Conservation (phyloP, 2,329 filamentous ascomycete genomes). For the Hymenoscyphus fraxineus region DNA sequence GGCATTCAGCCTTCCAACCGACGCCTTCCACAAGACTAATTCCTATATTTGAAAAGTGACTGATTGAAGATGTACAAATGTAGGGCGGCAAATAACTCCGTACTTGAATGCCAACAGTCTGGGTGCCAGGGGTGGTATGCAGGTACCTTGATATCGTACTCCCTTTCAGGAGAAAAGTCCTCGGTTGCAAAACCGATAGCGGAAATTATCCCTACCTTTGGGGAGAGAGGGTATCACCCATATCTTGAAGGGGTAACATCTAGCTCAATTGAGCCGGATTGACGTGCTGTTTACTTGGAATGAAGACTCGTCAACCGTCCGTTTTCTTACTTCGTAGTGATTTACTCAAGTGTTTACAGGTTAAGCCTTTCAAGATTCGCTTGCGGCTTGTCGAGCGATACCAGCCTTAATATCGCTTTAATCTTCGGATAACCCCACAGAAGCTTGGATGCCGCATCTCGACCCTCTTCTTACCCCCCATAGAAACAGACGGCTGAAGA, state of each 20-base stretch:
- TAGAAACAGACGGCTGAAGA: not conserved
- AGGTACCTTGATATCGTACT: constrained; percentile 19
- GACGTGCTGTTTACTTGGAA: not conserved
- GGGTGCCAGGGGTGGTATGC: constrained; percentile 11
- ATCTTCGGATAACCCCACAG: not conserved
- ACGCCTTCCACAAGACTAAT: not conserved
- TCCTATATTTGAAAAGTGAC: not conserved
- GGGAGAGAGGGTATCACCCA: not conserved
- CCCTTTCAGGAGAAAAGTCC: constrained; percentile 13
- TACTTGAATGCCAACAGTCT: not conserved
- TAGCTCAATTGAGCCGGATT: not conserved
- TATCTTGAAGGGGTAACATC: not conserved
- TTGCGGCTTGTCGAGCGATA: not conserved
- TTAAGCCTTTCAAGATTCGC: not conserved
- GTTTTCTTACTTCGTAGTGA: not conserved
- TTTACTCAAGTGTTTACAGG: not conserved
- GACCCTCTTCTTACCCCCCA: not conserved
- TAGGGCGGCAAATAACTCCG: constrained; percentile 3
- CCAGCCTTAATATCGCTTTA: not conserved
- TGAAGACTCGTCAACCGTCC: not conserved
- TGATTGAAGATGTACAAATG: constrained; percentile 9
- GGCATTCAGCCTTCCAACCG: not conserved
- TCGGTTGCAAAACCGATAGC: constrained; percentile 9
- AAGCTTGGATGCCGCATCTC: not conserved
- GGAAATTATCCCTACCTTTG: not conserved